Conservation (phyloP, 345 rosid genomes). For the Pseudoturritis turrita region DNA sequence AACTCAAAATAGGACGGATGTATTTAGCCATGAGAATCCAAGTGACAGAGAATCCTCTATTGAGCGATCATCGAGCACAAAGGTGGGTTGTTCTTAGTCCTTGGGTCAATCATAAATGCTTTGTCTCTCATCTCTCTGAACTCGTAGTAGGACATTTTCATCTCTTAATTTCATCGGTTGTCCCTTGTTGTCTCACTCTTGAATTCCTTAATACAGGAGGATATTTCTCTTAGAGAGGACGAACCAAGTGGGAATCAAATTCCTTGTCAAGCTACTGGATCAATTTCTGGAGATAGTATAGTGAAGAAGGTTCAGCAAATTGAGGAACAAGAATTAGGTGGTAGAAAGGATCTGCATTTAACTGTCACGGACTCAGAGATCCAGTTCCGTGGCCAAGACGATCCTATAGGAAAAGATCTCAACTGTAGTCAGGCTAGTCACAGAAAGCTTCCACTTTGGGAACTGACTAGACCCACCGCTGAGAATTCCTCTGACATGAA, state of each 20-base stretch:
- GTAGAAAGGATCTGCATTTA: conserved; percentile 29
- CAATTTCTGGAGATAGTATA: conserved; percentile 21
- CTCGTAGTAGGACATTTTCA: neutral
- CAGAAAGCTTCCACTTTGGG: conserved; percentile 41
- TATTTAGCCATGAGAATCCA: conserved; percentile 21
- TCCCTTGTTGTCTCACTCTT: conserved; percentile 1
- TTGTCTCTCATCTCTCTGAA: neutral
- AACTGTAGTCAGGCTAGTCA: conserved; percentile 30
- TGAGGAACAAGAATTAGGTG: conserved; percentile 28
- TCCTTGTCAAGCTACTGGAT: conserved; percentile 28
- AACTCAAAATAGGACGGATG: conserved; percentile 24
- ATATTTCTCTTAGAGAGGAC: conserved; percentile 19
- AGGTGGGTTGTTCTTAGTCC: conserved; percentile 27
- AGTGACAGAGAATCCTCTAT: conserved; percentile 32
- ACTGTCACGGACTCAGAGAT: conserved; percentile 29
- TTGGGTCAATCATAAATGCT: conserved; percentile 18
- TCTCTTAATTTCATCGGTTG: neutral
- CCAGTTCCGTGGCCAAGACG: conserved; percentile 26
- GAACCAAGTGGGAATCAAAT: conserved; percentile 20
- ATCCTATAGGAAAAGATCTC: conserved; percentile 26
- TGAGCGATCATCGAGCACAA: conserved; percentile 27
- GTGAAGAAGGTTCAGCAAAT: conserved; percentile 25
- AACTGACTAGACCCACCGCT: conserved; percentile 36
- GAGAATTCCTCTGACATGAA: conserved; percentile 23
- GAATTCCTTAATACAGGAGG: conserved; percentile 40